Base-by-base conservation (phyloP, 1,284 basidiomycete genomes). In the Melampsora medusae region DNA sequence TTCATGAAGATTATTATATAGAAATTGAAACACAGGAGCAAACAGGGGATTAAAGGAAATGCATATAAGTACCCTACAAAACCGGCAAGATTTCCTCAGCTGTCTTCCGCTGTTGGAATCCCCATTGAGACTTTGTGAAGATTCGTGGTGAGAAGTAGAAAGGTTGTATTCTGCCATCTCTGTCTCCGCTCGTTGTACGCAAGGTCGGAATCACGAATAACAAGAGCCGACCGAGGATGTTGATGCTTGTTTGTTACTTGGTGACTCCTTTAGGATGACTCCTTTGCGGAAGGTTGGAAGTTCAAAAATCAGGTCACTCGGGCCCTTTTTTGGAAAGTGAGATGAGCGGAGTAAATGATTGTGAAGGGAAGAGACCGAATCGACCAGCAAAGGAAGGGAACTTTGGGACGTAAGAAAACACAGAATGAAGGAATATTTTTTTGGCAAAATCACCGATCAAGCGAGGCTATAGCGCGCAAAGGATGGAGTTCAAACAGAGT, bases 11-110 rank as follows among this genome's bases (percentile, higher is more conserved):
- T 70, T n/a, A 48, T 31, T 62, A 56, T 56, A 56, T 7, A 5
- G 14, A 65, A 65, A 38, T 10, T 33, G 50, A 49, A 22, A 7
- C n/a, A 48, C 31, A 38, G 22, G 4, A 38, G 2, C 62, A 33
- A 19, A 35, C 22, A 33, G n/a, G 59, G 25, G 10, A n/a, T 35
- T 68, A 12, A 10, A 25, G 49, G 67, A 38, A 25, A 25, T 17
- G 53, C 7, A 46, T 35, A 35, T 35, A 67, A 61, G 56, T 56
- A 74, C 71, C 71, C 71, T 74, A 60, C 71, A 74, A 74, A 74
- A 74, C 71, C 71, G 62, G 65, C 71, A 74, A 59, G 71, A 74
- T 74, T 74, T 74, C 33, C 71, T 61, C 19, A 74, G 60, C 56
- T 74, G 71, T 53, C 64, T 74, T 74, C 62, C 71, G 35, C 10